Evolutionary conservation across 2,329 filamentous ascomycete genomes (phyloP).

Genomic region (Penicillium sp.): DNA sequence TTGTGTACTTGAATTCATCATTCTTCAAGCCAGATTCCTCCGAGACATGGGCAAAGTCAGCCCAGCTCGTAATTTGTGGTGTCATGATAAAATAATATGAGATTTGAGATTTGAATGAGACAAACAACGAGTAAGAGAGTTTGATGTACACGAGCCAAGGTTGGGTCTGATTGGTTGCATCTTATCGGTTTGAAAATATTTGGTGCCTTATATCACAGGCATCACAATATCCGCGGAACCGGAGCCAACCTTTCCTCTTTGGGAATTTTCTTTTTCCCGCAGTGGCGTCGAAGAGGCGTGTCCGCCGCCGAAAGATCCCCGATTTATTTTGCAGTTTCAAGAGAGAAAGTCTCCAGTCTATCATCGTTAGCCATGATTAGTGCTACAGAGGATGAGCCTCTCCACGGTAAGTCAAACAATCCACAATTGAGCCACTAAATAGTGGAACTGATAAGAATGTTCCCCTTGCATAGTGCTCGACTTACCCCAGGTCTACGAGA

Average conservation of each 20-base stretch:
- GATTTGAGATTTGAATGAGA: too few species aligned
- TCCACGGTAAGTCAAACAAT: slow-evolving; percentile 35
- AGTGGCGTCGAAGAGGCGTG: slow-evolving; percentile 10
- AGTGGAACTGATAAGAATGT: slow-evolving; percentile 34
- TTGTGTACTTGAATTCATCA: neutral
- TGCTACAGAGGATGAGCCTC: slow-evolving; percentile 36
- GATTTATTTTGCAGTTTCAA: slow-evolving; percentile 13
- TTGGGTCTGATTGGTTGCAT: too few species aligned
- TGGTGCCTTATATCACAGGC: slow-evolving; percentile 5
- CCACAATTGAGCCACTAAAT: slow-evolving; percentile 17
- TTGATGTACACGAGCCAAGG: too few species aligned
- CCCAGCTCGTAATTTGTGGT: too few species aligned
- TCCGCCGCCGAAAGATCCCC: slow-evolving; percentile 14
- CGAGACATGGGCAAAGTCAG: neutral
- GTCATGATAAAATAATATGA: neutral
- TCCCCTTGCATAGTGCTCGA: slow-evolving; percentile 58
- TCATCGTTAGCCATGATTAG: slow-evolving; percentile 33
- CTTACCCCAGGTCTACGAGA: slow-evolving; percentile 80
- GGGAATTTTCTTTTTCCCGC: slow-evolving; percentile 30
- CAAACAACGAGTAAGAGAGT: too few species aligned
- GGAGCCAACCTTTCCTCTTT: slow-evolving; percentile 33
- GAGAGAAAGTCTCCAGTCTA: neutral
- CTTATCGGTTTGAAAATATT: too few species aligned
- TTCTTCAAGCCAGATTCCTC: neutral
- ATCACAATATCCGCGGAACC: slow-evolving; percentile 29